Evolutionary conservation across 306 rosid genomes (phyloP).

Genomic region (Rubus idaeus): DNA sequence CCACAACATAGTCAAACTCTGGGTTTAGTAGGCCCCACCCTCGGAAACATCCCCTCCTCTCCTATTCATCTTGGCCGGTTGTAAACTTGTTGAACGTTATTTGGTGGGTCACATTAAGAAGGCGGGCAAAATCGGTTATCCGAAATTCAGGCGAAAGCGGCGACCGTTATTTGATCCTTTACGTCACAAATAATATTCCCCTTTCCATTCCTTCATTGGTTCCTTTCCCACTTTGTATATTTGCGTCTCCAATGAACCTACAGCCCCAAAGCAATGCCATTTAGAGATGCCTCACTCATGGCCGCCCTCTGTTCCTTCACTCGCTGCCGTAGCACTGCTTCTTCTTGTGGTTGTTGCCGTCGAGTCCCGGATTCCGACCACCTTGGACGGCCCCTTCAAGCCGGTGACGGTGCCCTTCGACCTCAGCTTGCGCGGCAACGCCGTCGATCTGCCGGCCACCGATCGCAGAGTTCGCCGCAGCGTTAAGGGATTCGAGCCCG

Average conservation of each 20-base stretch:
- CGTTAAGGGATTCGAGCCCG: slow-evolving; percentile 59
- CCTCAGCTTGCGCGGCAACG: slow-evolving; percentile 48
- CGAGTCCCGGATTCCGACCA: slow-evolving; percentile 48
- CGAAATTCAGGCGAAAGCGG: no score
- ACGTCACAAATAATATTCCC: no score
- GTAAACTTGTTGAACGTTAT: no score
- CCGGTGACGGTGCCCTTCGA: slow-evolving; percentile 71
- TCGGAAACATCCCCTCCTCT: no score
- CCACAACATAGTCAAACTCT: no score
- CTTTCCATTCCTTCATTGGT: no score
- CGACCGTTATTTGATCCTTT: no score
- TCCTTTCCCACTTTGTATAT: neutral
- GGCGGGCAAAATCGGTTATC: no score
- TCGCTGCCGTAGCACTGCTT: slow-evolving; percentile 2
- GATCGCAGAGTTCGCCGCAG: slow-evolving; percentile 66
- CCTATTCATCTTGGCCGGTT: no score
- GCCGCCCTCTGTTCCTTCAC: neutral
- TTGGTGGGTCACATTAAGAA: no score
- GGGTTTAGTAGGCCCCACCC: no score
- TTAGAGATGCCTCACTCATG: neutral
- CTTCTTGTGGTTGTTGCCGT: neutral
- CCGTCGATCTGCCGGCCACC: slow-evolving; percentile 60
- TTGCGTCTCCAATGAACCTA: neutral
- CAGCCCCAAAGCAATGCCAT: no score
- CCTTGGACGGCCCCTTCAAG: slow-evolving; percentile 71